Evolutionary conservation across 345 rosid species (phyloP), one percentile per base, ranked within the genome.

Genomic region (Clausena lansium): DNA sequence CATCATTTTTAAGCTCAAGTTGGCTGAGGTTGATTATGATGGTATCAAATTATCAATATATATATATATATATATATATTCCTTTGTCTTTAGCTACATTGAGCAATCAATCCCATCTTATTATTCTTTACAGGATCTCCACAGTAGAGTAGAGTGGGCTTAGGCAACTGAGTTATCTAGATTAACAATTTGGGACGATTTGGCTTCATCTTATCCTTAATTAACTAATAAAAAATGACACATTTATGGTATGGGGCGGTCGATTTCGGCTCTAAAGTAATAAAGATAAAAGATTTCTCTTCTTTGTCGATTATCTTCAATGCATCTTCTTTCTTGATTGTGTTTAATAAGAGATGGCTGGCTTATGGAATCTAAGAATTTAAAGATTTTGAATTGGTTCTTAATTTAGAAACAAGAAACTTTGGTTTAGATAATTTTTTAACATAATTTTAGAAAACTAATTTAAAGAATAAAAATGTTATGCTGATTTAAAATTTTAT

Each of bases 111-210:
- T 47, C 77, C 41, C 20, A 22, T 75, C 70, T 13, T 30, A 7
- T 63, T 52, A 61, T 74, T 61, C 77, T 61, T 62, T 61, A 1
- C 3, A 15, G 38, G 76, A 73, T 73, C 35, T 36, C 25, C 30
- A 60, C 67, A 60, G 67, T 27, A 17, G 7, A 9, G 11, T 20
- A 9, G 7, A 39, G 11, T 20, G 3, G 77, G 47, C 33, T 47
- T 63, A n/a, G 77, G 63, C 60, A 47, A 20, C 10, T 7, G 30
- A 74, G 24, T 62, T 74, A 60, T 17, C 52, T 10, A 20, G 19
- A 35, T 33, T 36, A 55, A 11, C 33, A 1, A 20, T 14, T 36
- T 22, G 36, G 22, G 17, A 52, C 27, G 17, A 38, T 25, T 25
- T 41, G 6, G 5, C 20, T 59, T 11, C 60, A 36, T 9, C 67